Evolutionary conservation across 2,329 filamentous ascomycete genomes (phyloP).

Genomic region (Aspergillus clavatus): DNA sequence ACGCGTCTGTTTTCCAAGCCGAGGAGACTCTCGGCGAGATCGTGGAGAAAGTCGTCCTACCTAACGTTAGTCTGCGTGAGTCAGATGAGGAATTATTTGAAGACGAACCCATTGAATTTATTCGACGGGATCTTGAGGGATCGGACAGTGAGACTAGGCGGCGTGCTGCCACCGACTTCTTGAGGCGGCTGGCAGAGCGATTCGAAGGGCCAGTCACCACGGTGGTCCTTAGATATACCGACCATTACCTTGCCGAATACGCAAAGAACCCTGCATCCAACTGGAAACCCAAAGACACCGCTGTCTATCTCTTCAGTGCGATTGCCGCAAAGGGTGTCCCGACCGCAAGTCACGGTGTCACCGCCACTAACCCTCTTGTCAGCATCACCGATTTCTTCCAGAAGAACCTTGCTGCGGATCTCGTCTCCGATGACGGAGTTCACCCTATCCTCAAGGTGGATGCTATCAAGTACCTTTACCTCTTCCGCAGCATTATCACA

Average conservation of each 20-base stretch:
- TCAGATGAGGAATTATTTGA: conserved; percentile 95
- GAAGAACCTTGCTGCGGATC: conserved; percentile 82
- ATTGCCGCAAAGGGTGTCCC: conserved; percentile 88
- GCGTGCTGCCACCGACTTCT: conserved; percentile 89
- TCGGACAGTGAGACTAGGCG: conserved; percentile 92
- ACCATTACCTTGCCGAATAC: conserved; percentile 73
- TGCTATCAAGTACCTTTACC: conserved; percentile 96
- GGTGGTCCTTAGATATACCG: conserved; percentile 82
- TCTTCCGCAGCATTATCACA: conserved; percentile 90
- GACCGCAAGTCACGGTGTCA: conserved; percentile 83
- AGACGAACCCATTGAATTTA: conserved; percentile 98
- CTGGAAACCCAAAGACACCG: conserved; percentile 97
- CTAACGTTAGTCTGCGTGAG: conserved; percentile 85
- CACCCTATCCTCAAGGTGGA: conserved; percentile 92
- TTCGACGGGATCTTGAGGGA: conserved; percentile 87
- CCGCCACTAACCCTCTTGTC: conserved; percentile 79
- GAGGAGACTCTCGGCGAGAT: conserved; percentile 75
- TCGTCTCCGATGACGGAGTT: conserved; percentile 63
- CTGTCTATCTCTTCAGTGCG: conserved; percentile 92
- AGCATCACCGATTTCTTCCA: conserved; percentile 95
- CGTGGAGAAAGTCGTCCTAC: conserved; percentile 91
- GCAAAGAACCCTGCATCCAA: conserved; percentile 63
- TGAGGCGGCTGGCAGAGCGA: conserved; percentile 80
- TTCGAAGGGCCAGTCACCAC: conserved; percentile 81
- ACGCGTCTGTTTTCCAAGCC: conserved; percentile 81